Base-by-base conservation (phyloP, 2,329 filamentous ascomycete species). In the Fusarium buxicola region DNA sequence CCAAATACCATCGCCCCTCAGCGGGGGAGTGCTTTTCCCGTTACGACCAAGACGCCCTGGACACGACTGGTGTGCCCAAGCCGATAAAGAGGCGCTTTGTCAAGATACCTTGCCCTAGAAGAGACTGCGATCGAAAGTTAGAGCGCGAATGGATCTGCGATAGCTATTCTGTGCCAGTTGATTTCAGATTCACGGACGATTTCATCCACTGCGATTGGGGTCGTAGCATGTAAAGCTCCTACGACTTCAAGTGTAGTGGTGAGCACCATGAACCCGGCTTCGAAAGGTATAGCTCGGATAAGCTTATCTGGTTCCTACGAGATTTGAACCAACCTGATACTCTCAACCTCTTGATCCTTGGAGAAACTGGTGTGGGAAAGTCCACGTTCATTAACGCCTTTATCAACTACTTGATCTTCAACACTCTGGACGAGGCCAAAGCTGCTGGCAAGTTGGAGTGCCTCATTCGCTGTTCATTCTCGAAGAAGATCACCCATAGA, bases 301-400 rank as follows among this genome's bases (percentile, higher is more conserved):
- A 58, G 1, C 34, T 52, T 13, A 15, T 32, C 15, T 13, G 27
- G 18, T 24, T 25, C 11, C n/a, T 55, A n/a, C 16, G 21, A 12
- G 16, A 9, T 5, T 8, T 58, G 2, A 11, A 46, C 2, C 31
- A 21, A 0, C 32, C 32, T 10, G 67, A 76, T 3, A 67, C 75
- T 15, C 48, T 77, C 24, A 82, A 82, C 38, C 79, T 83, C 15
- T 58, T 83, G 21, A 75, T 83, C 5, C 69, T 83, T 0, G 80
- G 81, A 0, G 80, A 82, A 60, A 81, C 80, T 1, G 81, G 80
- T 0, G 81, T 82, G 0, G 81, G 81, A 0, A 83, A 83, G 48
- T 80, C 77, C 2, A 82, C 81, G 0, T 83, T 77, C 36, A 81
- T 83, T 66, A 83, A 82, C 41, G 76, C 79, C 0, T 80, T 82